Evolutionary conservation across 495 filamentous ascomycete species (phyloP).

Genomic region (Xylaria cubensis): DNA sequence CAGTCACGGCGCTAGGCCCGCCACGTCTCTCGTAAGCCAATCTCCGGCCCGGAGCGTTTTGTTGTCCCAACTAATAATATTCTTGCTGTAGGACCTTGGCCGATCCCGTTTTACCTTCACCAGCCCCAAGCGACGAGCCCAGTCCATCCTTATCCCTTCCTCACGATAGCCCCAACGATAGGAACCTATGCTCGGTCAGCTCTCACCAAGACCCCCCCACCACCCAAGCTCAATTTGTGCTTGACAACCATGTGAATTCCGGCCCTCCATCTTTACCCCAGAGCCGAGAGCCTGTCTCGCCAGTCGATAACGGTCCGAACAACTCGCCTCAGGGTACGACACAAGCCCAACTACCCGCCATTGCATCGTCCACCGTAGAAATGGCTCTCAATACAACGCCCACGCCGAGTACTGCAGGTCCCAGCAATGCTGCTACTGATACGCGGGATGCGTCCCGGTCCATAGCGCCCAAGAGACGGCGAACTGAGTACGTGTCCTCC

Average conservation of each 20-base stretch:
- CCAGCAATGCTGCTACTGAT: not conserved
- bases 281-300: conserved; percentile 24
- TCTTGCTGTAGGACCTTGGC: conserved; percentile 9
- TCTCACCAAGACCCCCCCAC: conserved; percentile 26
- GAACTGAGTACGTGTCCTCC: conserved; percentile 32
- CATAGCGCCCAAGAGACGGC: conserved; percentile 34
- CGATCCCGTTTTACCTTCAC: conserved; percentile 57
- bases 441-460: conserved; percentile 14
- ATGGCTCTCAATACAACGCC: conserved; percentile 34
- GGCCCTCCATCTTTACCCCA: not conserved
- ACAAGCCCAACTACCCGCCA: conserved; percentile 12
- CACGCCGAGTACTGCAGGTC: conserved; percentile 18
- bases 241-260: conserved; percentile 26
- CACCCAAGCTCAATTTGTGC: conserved; percentile 41
- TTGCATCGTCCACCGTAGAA: conserved; percentile 24
- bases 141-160: conserved; percentile 47
- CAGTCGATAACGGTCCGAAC: conserved; percentile 8
- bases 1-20: conserved; percentile 24
- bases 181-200: conserved; percentile 1
- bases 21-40: conserved; percentile 28
- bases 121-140: conserved; percentile 61
- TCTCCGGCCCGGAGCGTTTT: conserved; percentile 7
- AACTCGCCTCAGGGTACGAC: conserved; percentile 25
- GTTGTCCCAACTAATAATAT: conserved; percentile 16
- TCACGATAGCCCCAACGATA: conserved; percentile 38